Base-by-base conservation (phyloP, 2,329 filamentous ascomycete species). In the Colletotrichum gigasporum region DNA sequence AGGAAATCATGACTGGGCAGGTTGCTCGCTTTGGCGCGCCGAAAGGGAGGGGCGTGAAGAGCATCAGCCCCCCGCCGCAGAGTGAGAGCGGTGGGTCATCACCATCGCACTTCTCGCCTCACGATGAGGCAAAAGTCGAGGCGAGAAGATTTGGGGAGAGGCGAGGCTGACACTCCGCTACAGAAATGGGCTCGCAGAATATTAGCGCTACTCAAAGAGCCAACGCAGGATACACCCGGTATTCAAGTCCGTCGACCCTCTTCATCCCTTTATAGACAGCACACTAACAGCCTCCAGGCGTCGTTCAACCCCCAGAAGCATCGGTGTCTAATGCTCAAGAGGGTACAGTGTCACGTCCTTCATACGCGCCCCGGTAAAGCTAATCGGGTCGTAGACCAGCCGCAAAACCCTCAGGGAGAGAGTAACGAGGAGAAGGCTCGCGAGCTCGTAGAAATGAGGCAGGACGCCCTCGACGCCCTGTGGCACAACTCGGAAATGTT, bases 401-500 rank as follows among this genome's bases (percentile, higher is more conserved):
- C 10, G 24, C 35, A 20, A 7, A 53, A 39, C 11, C 37, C 22
- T 18, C 24, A 6, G 18, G 39, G 6, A 42, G 35, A 28, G 22
- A 34, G n/a, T 39, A 51, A 55, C n/a, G 53, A 54, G 9, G 47
- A 47, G 8, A 24, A 58, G 12, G 24, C 22, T 42, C 24, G 16
- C 10, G 60, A 60, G 22, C n/a, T 48, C 8, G 59, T 48, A 14
- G 61, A 52, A n/a, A 51, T 51, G 5, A 59, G 39, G 34, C 41
- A 64, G 42, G 44, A 26, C 20, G 71, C 69, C 16, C 53, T 78
- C 18, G 61, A 70, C 5, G 69, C 75, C 30, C 68, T 78, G 8
- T 66, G 66, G 52, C 67, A 68, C 16, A 69, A 72, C 28, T 64
- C 76, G 0, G 65, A 70, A 12, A 70, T 70, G 5, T 59, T 79